These are phyloP conservation scores for Thelephora ganbajun DNA, from an alignment of 768 basidiomycete genomes.

Conservation along the genomic window DNA sequence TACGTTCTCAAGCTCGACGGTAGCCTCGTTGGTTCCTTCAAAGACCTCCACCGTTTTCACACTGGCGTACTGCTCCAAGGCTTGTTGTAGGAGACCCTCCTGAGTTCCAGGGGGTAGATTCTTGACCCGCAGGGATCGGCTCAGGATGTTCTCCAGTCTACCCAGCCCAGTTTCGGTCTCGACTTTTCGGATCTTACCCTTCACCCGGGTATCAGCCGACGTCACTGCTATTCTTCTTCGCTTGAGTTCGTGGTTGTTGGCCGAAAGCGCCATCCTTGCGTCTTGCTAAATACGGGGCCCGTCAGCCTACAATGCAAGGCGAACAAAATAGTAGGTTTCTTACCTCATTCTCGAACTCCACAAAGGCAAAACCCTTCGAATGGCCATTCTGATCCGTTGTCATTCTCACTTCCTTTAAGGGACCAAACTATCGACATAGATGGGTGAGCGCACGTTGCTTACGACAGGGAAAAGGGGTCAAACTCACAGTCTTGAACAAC, in stretches of 20 bases:
- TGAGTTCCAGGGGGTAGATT: conserved; percentile 68
- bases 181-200: conserved; percentile 14
- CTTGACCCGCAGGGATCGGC: conserved; percentile 61
- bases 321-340: conserved; percentile 7
- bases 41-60: conserved; percentile 72
- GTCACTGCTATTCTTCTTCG: conserved; percentile 86
- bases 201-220: conserved; percentile 53
- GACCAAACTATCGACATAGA: conserved; percentile 48
- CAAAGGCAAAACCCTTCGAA: conserved; percentile 79
- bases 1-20: conserved; percentile 50
- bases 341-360: conserved; percentile 83
- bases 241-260: conserved; percentile 82
- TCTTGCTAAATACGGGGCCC: conserved; percentile 33
- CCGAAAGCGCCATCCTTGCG: conserved; percentile 55
- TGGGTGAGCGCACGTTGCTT: not conserved
- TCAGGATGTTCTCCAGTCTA: conserved; percentile 39
- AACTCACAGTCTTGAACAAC: conserved; percentile 61
- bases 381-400: conserved; percentile 55
- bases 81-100: conserved; percentile 87
- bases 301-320: not conserved
- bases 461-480: not conserved
- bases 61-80: conserved; percentile 59
- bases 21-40: conserved; percentile 39
- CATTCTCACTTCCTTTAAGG: conserved; percentile 70
- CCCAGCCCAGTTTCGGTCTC: conserved; percentile 44